Evolutionary conservation across 2,329 filamentous ascomycete species (phyloP), one percentile per base, ranked within the genome.

Genomic region (Fonsecaea nubica): DNA sequence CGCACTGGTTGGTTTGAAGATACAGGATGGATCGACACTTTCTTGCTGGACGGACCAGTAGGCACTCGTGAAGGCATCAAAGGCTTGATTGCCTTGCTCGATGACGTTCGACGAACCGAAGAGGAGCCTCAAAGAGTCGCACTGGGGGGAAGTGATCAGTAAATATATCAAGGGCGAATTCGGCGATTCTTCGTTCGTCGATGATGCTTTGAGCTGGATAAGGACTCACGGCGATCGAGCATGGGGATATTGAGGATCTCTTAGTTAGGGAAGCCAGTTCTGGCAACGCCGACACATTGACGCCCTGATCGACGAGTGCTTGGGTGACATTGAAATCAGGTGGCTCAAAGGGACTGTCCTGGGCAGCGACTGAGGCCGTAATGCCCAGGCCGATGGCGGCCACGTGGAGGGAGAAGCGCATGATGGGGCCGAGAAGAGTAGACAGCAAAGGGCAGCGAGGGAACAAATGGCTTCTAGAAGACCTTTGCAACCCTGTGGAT

Each of bases 41-140:
- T 69, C 74, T 69, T 80, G 78, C 66, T 80, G 77, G 18, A 73
- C 69, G 1, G 77, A 77, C 77, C 78, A 80, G 64, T 77, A 79
- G 5, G 69, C 72, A 0, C 33, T 45, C 3, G 72, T 63, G 15
- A 72, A 75, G 8, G 55, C 25, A n/a, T 67, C 58, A 53, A 74
- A 75, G n/a, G 63, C 67, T 4, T 53, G 25, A 13, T 58, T 54
- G 36, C 58, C 53, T 12, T 64, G 63, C 25, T 56, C 48, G 21
- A 72, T 48, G 25, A 71, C 67, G 25, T 67, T 58, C 3, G 50
- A 56, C 30, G 40, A 63, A 12, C 67, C 66, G 45, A 61, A 72
- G 7, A 66, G 57, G 32, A 69, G 15, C 36, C 45, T 38, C 7
- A 72, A 33, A 25, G 67, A 57, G 45, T 54, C 52, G 32, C 71